Base-by-base conservation (phyloP, 1,284 basidiomycete genomes). In the Testicularia cyperi region DNA sequence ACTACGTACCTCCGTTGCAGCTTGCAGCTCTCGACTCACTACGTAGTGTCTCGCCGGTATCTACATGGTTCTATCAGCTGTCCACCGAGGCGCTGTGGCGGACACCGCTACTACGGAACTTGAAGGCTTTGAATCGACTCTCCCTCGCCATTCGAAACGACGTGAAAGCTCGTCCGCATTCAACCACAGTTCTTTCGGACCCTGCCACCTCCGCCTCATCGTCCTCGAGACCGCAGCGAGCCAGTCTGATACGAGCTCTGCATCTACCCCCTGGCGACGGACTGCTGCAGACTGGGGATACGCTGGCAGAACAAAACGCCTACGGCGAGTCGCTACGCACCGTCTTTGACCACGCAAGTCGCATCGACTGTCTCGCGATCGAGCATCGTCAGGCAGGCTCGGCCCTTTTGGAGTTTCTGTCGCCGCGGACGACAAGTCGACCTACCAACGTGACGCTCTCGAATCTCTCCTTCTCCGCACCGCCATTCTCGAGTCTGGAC, bases 401-500 rank as follows among this genome's bases (percentile, higher is more conserved):
- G 16, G 48, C 48, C 6, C n/a, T 58, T 38, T 37, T 47, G 15
- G 34, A 52, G 21, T 41, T 58, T 12, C 45, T 58, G 3, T 29
- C 45, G 14, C 44, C 44, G 10, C 40, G 22, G 5, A 58, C 55
- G 2, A 24, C 30, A 3, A 48, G 55, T 28, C 47, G 48, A 7
- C 55, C 55, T 20, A 48, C 38, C n/a, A 34, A 43, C n/a, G 27
- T 58, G 7, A 58, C 55, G 8, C 34, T 58, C 6, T 52, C 55
- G 24, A 58, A 58, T 22, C 38, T 58, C 5, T 52, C 48, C 6
- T 58, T 52, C 38, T 58, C 55, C 4, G 48, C 55, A 3, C 55
- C 48, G 9, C 55, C 55, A 4, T 58, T 58, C 15, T 58, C 55
- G 9, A 44, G 41, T 0, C 44, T 38, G 6, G 14, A 43, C 5